These are phyloP conservation scores for Stylosanthes scabra DNA, from an alignment of 331 rosid species.

Conservation along the genomic window DNA sequence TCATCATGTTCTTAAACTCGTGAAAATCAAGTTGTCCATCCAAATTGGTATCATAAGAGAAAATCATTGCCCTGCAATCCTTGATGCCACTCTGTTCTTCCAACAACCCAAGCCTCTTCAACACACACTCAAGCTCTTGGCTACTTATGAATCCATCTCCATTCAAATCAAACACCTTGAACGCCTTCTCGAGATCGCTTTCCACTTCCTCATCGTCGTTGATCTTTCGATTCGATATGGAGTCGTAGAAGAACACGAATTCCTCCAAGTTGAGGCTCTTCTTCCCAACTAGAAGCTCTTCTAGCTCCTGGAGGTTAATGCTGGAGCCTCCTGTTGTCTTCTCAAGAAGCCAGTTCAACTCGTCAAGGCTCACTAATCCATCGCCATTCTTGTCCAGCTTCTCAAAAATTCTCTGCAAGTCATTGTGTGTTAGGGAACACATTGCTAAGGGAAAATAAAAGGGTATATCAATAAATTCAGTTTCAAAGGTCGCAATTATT, in stretches of 20 bases:
- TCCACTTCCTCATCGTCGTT: conserved; percentile 38
- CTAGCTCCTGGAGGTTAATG: conserved; percentile 43
- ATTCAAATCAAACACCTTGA: conserved; percentile 68
- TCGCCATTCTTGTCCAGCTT: conserved; percentile 66
- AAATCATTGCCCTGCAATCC: conserved; percentile 67
- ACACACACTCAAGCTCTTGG: conserved; percentile 50
- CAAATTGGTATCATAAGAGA: conserved; percentile 56
- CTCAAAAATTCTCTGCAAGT: conserved; percentile 63
- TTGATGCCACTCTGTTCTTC: conserved; percentile 46
- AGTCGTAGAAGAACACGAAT: conserved; percentile 57
- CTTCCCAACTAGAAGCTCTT: conserved; percentile 55
- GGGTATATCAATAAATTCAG: neutral
- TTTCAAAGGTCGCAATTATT: neutral
- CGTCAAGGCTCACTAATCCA: conserved; percentile 66
- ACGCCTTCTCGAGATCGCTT: conserved; percentile 62
- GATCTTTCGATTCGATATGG: conserved; percentile 44
- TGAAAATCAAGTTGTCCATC: conserved; percentile 79
- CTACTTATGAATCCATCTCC: conserved; percentile 66
- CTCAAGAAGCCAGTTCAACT: conserved; percentile 59
- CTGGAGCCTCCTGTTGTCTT: conserved; percentile 47
- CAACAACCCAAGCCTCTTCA: conserved; percentile 61
- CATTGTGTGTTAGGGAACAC: conserved; percentile 52
- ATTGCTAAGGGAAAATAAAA: conserved; percentile 14
- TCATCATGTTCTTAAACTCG: conserved; percentile 81
- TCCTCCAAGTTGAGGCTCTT: conserved; percentile 50